These are phyloP conservation scores for Colletotrichum godetiae DNA, from an alignment of 2,329 filamentous ascomycete genomes.

Conservation along the genomic window DNA sequence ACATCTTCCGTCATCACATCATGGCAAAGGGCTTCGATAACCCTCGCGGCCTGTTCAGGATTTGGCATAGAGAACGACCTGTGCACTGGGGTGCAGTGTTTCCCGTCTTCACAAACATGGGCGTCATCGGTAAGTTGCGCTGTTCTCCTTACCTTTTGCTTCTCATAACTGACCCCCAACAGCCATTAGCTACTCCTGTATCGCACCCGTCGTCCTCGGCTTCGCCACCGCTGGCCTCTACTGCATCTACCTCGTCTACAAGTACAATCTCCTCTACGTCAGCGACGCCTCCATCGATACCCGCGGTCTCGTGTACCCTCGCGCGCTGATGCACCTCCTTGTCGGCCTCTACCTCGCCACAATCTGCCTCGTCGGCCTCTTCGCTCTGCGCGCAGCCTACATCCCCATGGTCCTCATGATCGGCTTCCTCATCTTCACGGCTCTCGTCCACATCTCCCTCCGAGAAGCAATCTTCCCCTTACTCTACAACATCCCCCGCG, in stretches of 20 bases:
- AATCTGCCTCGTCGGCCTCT: slow-evolving; percentile 85
- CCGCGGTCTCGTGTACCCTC: slow-evolving; percentile 87
- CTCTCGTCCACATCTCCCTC: slow-evolving; percentile 80
- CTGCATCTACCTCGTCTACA: slow-evolving; percentile 87
- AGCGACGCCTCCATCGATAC: slow-evolving; percentile 86
- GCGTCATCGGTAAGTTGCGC: slow-evolving; percentile 75
- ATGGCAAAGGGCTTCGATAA: slow-evolving; percentile 81
- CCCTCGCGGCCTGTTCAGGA: slow-evolving; percentile 81
- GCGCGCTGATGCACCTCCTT: slow-evolving; percentile 87
- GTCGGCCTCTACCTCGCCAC: slow-evolving; percentile 86
- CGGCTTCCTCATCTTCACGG: slow-evolving; percentile 78
- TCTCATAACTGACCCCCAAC: slow-evolving; percentile 34
- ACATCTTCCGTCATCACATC: slow-evolving; percentile 67
- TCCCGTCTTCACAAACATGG: slow-evolving; percentile 84
- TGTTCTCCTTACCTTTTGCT: not conserved
- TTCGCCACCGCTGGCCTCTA: slow-evolving; percentile 84
- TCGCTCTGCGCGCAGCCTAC: slow-evolving; percentile 74
- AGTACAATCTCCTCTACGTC: slow-evolving; percentile 92
- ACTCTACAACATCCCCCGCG: slow-evolving; percentile 82
- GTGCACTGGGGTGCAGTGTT: slow-evolving; percentile 88
- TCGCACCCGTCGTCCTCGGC: slow-evolving; percentile 85
- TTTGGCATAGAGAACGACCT: slow-evolving; percentile 79
- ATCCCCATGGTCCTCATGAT: slow-evolving; percentile 82
- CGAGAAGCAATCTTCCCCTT: slow-evolving; percentile 81
- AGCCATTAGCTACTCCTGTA: slow-evolving; percentile 88